These are phyloP conservation scores for Penicillium paneum DNA, from an alignment of 2,329 filamentous ascomycete species.

Conservation along the genomic window DNA sequence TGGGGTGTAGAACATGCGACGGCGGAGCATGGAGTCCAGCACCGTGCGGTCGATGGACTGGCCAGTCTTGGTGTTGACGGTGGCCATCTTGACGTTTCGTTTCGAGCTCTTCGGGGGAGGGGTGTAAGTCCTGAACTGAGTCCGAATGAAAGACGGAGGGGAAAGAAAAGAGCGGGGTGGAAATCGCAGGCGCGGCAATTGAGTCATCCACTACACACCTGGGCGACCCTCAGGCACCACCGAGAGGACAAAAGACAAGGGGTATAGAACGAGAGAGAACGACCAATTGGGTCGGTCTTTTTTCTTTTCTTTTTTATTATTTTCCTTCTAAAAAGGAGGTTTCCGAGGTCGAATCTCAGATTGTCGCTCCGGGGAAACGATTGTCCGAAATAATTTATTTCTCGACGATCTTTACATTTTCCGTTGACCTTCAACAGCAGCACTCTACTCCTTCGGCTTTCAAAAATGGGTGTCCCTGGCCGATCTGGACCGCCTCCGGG, in stretches of 20 bases:
- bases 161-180: conserved; percentile 35
- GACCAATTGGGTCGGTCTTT: conserved; percentile 8
- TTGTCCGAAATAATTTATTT: conserved; percentile 33
- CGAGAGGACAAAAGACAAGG: conserved; percentile 17
- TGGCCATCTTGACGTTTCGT: conserved; percentile 50
- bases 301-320: conserved; percentile 7
- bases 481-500: conserved; percentile 44
- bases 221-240: conserved; percentile 19
- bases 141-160: conserved; percentile 31
- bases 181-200: conserved; percentile 32
- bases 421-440: conserved; percentile 3
- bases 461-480: conserved; percentile 50
- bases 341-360: conserved; percentile 11
- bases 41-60: conserved; percentile 79
- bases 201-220: conserved; percentile 38
- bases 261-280: conserved; percentile 6
- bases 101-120: conserved; percentile 35
- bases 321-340: conserved; percentile 10
- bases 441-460: background rate
- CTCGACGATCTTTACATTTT: conserved; percentile 17
- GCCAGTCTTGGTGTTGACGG: conserved; percentile 77
- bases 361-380: conserved; percentile 22
- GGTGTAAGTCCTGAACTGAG: conserved; percentile 42
- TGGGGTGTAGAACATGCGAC: conserved; percentile 90
- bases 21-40: conserved; percentile 81